Conservation (phyloP, 305 asterid species). For the Vinca major region DNA sequence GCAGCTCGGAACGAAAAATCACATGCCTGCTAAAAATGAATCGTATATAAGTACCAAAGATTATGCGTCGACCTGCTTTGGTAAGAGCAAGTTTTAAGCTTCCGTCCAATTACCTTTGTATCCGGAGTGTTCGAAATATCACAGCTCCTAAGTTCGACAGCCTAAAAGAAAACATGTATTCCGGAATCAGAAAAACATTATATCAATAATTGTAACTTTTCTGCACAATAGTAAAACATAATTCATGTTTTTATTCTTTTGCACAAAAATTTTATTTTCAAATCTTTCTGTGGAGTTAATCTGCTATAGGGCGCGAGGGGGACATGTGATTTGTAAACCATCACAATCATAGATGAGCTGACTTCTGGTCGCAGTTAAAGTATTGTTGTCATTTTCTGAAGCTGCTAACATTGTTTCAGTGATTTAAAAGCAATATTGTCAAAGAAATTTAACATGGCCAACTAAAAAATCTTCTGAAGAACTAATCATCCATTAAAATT, state of each 20-base stretch:
- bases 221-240: neutral
- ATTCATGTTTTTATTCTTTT: neutral
- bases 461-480: neutral
- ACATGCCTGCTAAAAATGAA: conserved; percentile 33
- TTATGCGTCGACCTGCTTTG: neutral
- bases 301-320: neutral
- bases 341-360: neutral
- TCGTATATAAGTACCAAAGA: conserved; percentile 7
- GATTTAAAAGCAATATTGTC: too few species aligned
- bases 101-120: conserved; percentile 36
- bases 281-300: neutral
- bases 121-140: conserved; percentile 34
- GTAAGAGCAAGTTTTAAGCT: conserved; percentile 3
- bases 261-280: neutral
- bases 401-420: too few species aligned
- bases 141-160: conserved; percentile 62
- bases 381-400: too few species aligned
- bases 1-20: conserved; percentile 73
- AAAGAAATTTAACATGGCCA: neutral
- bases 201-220: neutral
- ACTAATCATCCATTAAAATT: neutral
- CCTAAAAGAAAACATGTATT: conserved; percentile 34
- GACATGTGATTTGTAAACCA: neutral
- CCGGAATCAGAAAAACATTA: conserved; percentile 7
- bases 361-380: neutral